Evolutionary conservation across 768 basidiomycete species (phyloP), one percentile per base, ranked within the genome.

Genomic region (Mycena pura): DNA sequence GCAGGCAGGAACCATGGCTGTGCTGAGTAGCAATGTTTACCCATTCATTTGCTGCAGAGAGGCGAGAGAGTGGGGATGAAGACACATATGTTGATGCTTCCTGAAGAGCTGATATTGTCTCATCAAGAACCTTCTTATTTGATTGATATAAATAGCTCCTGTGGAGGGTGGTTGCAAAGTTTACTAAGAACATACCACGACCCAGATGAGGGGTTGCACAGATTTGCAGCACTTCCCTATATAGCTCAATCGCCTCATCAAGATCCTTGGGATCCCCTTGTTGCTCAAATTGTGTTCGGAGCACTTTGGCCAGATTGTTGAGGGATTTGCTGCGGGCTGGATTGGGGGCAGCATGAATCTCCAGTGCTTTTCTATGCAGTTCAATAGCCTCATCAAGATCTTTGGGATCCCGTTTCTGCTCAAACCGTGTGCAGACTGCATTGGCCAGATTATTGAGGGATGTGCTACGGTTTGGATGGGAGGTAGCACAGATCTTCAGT

Each of bases 191-290:
- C 36, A 24, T 3, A 3, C 10, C 36, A 39, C 50, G 50, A 40
- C 40, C 39, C 3, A 38, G 50, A 27, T 52, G 36, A 39, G 50
- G 31, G 39, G 39, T 27, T 41, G 50, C 36, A 52, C 50, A 52
- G 28, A 19, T 39, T 19, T 52, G 28, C 36, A 52, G 38, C 29
- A 38, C 36, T 40, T 52, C 50, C 29, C 29, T 36, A 40, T 4
- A 52, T 36, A 52, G 50, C 14, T 25, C 36, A 52, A 52, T 52
- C 22, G 50, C 50, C n/a, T n/a, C n/a, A n/a, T n/a, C n/a, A n/a
- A n/a, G n/a, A n/a, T n/a, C n/a, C n/a, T n/a, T n/a, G n/a, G n/a
- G n/a, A n/a, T n/a, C n/a, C n/a, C n/a, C n/a, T n/a, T n/a, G n/a
- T n/a, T n/a, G n/a, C n/a, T n/a, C n/a, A n/a, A n/a, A n/a, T n/a